Evolutionary conservation across 192 early-diverging fungal genomes (phyloP).

Genomic region (Podochytrium sp.): DNA sequence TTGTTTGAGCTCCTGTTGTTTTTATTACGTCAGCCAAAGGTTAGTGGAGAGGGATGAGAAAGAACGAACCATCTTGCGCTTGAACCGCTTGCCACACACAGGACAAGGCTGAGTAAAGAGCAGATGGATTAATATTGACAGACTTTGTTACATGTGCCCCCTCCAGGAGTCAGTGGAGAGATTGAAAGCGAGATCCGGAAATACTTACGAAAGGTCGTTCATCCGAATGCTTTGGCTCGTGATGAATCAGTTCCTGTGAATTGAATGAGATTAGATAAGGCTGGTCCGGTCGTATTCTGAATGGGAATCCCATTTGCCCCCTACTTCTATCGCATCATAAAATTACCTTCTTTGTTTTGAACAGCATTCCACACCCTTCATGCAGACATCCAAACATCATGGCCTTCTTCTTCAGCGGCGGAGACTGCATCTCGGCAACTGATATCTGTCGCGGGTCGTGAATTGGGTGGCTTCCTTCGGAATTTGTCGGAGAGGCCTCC

Average conservation of each 20-base stretch:
- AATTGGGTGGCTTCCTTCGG: too few relatives aligned
- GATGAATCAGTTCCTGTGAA: constrained; percentile 24
- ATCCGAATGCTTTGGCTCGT: constrained; percentile 32
- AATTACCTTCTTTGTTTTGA: constrained; percentile 29
- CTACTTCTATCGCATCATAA: not conserved
- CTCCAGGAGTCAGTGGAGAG: not conserved
- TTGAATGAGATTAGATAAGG: not conserved
- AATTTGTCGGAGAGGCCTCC: too few relatives aligned
- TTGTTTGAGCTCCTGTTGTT: constrained; percentile 27
- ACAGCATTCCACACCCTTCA: constrained; percentile 11
- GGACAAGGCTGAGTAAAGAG: constrained; percentile 9
- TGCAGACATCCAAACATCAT: constrained; percentile 16
- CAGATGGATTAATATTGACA: not conserved
- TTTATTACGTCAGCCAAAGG: not conserved
- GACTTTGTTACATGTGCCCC: not conserved
- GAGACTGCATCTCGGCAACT: too few relatives aligned
- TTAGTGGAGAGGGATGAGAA: not conserved
- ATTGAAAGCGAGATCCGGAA: not conserved
- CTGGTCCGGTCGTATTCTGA: too few relatives aligned
- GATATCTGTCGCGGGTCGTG: too few relatives aligned
- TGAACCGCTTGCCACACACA: constrained; percentile 26
- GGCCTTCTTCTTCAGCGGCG: not conserved
- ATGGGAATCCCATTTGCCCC: not conserved
- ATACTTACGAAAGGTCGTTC: constrained; percentile 17
- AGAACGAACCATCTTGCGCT: constrained; percentile 23